Evolutionary conservation across 371 early-diverging fungal genomes (phyloP).

Genomic region (Sporodiniella umbellata): DNA sequence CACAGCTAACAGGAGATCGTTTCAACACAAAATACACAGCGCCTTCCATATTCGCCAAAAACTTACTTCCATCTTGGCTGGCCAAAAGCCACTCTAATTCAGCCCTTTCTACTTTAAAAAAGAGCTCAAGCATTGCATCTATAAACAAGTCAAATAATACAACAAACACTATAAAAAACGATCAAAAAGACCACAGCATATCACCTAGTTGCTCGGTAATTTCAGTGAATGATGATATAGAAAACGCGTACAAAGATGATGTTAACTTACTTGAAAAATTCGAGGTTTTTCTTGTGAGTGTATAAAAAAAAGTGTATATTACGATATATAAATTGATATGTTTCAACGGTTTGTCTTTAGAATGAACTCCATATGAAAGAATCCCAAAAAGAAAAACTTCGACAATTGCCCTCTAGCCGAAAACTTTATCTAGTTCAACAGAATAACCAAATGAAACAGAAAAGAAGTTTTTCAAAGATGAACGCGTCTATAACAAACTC

Average conservation of each 20-base stretch:
- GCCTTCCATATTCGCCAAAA: conserved; percentile 44
- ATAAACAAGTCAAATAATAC: neutral
- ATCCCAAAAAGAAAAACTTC: conserved; percentile 43
- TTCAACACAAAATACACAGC: conserved; percentile 25
- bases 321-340: neutral
- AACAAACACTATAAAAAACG: neutral
- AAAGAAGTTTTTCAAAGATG: neutral
- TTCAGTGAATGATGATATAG: neutral
- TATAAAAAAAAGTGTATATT: neutral
- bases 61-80: conserved; percentile 37
- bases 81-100: conserved; percentile 19
- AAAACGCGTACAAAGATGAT: neutral
- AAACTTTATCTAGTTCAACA: conserved; percentile 51
- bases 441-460: conserved; percentile 45
- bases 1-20: neutral
- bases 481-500: conserved; percentile 17
- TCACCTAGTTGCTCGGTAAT: neutral
- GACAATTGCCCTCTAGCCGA: conserved; percentile 46
- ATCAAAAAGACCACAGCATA: neutral
- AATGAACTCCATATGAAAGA: conserved; percentile 62
- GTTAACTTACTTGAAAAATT: conserved; percentile 12
- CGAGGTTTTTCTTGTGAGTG: conserved; percentile 20
- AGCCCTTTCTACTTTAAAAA: neutral
- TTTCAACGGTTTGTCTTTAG: conserved; percentile 13
- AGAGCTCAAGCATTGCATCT: conserved; percentile 2